phyloP scores from a whole-genome alignment of 768 basidiomycete species.

The Porphyrellus cyaneotinctus region DNA sequence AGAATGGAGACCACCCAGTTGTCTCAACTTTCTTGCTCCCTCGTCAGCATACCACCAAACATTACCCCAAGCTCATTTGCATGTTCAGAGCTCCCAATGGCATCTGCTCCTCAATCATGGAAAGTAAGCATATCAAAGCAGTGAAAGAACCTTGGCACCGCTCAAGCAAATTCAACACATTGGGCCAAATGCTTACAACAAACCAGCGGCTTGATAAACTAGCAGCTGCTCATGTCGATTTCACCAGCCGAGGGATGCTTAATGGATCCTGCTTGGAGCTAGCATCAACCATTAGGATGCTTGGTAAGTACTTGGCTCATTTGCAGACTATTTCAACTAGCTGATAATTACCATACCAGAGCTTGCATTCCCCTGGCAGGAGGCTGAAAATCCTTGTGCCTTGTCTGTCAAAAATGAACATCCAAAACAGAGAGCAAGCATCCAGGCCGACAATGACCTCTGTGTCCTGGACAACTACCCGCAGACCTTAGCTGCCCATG shows the following conservation, averaged over 20 bases:
- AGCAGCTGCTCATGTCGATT: background rate
- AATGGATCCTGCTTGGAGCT: background rate
- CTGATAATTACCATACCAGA: background rate
- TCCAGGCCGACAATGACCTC: background rate
- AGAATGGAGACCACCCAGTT: background rate
- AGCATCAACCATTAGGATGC: background rate
- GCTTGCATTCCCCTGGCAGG: background rate
- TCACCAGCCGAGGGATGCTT: background rate
- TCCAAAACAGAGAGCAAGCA: background rate
- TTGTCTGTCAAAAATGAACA: no score
- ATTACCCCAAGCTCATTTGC: background rate
- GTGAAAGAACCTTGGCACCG: constrained; percentile 1
- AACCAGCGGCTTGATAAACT: background rate
- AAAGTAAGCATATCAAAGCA: constrained; percentile 1
- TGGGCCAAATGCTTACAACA: background rate
- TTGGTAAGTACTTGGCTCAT: background rate
- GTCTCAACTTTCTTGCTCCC: background rate
- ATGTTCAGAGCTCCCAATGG: background rate
- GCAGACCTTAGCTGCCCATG: background rate
- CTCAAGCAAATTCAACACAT: background rate
- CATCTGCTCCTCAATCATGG: background rate
- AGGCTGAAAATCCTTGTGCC: no score
- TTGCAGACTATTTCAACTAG: background rate
- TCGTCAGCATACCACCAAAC: background rate
- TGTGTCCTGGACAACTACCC: background rate